These are phyloP conservation scores for Escallonia herrerae DNA, from an alignment of 129 eudicot species.

Conservation along the genomic window DNA sequence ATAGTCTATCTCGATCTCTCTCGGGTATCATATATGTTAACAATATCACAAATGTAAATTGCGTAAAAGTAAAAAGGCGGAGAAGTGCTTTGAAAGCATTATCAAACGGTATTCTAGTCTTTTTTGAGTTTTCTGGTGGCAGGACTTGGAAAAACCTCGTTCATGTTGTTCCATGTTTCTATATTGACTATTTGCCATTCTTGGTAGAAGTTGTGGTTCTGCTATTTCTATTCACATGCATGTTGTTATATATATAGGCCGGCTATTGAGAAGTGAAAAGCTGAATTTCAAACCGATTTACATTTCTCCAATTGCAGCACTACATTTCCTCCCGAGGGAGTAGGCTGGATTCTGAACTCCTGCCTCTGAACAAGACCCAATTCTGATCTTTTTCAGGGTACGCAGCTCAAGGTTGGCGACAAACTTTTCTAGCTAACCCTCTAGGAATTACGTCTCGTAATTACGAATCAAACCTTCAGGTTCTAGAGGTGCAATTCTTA, in stretches of 20 bases:
- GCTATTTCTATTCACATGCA: no score
- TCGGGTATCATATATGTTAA: not conserved
- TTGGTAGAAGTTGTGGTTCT: no score
- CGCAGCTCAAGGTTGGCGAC: no score
- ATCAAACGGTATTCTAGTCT: no score
- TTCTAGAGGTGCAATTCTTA: conserved; percentile 54
- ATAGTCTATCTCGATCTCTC: conserved; percentile 7
- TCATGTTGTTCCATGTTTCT: no score
- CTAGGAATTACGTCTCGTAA: conserved; percentile 17
- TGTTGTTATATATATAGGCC: no score
- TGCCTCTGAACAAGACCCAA: conserved; percentile 3
- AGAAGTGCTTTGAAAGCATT: no score
- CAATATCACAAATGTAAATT: no score
- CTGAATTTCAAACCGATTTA: not conserved
- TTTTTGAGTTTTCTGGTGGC: no score
- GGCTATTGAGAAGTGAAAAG: not conserved
- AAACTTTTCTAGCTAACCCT: not conserved
- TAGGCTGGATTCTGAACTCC: not conserved
- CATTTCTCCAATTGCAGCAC: conserved; percentile 10
- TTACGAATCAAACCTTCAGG: conserved; percentile 53
- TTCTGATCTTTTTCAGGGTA: not conserved
- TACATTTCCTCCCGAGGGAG: conserved; percentile 6
- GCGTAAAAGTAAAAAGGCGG: no score
- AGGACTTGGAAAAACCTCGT: no score
- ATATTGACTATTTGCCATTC: no score